Conservation (phyloP, 768 basidiomycete genomes). For the Pleurotus ostreatus region DNA sequence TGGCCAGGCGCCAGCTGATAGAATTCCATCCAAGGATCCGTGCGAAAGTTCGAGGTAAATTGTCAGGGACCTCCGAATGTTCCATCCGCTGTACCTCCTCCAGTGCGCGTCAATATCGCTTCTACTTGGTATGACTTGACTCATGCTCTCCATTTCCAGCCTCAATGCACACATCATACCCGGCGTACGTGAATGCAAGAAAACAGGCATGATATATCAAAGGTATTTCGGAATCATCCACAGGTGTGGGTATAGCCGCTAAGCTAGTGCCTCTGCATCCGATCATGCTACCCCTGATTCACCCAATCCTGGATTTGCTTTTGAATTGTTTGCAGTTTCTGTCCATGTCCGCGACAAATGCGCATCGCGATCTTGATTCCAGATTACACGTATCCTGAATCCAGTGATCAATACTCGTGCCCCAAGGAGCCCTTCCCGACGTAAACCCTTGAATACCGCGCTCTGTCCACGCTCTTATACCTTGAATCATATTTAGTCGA, state of each 20-base stretch:
- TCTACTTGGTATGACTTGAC: background rate
- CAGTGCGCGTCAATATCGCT: background rate
- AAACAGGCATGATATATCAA: too few relatives aligned
- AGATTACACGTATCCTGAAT: constrained; percentile 9
- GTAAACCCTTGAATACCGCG: constrained; percentile 9
- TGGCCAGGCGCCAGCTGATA: constrained; percentile 2
- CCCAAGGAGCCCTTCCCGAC: constrained; percentile 8
- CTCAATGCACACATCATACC: too few relatives aligned
- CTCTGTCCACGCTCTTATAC: constrained; percentile 6
- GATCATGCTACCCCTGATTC: constrained; percentile 6
- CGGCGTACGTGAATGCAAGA: too few relatives aligned
- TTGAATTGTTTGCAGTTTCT: background rate
- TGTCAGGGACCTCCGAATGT: constrained; percentile 1
- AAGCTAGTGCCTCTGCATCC: constrained; percentile 7
- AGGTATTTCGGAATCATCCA: constrained; percentile 4
- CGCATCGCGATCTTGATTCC: constrained; percentile 7
- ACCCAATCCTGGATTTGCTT: constrained; percentile 5
- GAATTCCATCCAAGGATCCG: background rate
- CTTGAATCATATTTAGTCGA: constrained; percentile 8
- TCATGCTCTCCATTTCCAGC: too few relatives aligned
- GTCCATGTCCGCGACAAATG: constrained; percentile 9
- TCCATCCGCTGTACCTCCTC: background rate
- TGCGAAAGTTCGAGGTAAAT: background rate
- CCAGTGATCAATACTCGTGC: constrained; percentile 4
- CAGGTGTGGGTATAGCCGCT: background rate